Conservation (phyloP, 306 rosid species). For the Lupinus albus region DNA sequence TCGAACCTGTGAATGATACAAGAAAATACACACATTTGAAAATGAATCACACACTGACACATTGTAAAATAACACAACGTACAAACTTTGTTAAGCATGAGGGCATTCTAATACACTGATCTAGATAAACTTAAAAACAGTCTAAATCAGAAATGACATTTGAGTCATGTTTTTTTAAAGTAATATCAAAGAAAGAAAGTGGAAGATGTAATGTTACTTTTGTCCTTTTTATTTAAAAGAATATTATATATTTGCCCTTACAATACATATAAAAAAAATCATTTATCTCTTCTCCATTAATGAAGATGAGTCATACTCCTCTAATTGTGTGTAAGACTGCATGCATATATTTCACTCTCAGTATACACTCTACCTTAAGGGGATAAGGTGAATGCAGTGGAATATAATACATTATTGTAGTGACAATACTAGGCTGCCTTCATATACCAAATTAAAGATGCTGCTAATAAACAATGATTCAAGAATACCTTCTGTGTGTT, state of each 20-base stretch:
- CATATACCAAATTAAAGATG: conserved; percentile 16
- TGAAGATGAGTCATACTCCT: too few relatives aligned
- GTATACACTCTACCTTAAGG: neutral
- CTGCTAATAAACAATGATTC: conserved; percentile 1
- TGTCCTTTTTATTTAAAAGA: too few relatives aligned
- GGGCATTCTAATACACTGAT: neutral
- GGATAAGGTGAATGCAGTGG: conserved; percentile 9
- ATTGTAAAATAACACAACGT: neutral
- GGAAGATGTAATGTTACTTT: too few relatives aligned
- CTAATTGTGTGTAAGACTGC: too few relatives aligned
- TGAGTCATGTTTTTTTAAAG: neutral
- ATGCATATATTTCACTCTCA: too few relatives aligned
- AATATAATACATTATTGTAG: neutral
- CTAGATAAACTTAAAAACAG: neutral
- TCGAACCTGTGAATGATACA: conserved; percentile 40
- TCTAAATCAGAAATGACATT: neutral
- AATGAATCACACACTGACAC: neutral
- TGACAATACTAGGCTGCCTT: neutral
- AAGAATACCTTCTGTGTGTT: conserved; percentile 40
- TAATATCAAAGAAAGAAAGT: too few relatives aligned
- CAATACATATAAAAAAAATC: too few relatives aligned
- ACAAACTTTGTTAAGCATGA: neutral
- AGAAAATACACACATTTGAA: conserved; percentile 9
- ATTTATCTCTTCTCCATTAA: too few relatives aligned
- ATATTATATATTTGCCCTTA: too few relatives aligned